Conservation (phyloP, 805 yeast species). For the Metschnikowia reukaufii region DNA sequence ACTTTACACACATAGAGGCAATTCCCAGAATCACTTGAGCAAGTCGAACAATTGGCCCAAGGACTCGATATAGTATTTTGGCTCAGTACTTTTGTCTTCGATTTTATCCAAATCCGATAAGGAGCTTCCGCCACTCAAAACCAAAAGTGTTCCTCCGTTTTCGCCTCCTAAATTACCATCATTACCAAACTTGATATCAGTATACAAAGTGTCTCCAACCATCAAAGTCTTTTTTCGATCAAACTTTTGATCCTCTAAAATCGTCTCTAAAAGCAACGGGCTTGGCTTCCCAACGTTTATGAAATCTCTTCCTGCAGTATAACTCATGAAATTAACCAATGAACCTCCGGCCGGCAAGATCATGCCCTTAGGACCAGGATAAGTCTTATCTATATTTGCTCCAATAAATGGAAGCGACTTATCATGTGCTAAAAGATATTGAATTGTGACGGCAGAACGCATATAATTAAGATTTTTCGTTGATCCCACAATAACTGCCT, state of each 20-base stretch:
- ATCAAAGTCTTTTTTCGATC: conserved; percentile 31
- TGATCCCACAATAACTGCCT: conserved; percentile 42
- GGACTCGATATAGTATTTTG: conserved; percentile 32
- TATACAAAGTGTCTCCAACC: conserved; percentile 45
- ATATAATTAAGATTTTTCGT: conserved; percentile 38
- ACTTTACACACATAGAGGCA: too few relatives aligned
- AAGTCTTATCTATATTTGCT: conserved; percentile 40
- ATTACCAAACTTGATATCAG: conserved; percentile 45
- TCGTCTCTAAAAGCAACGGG: conserved; percentile 28
- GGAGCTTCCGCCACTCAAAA: conserved; percentile 39
- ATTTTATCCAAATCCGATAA: conserved; percentile 23
- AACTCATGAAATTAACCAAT: conserved; percentile 38
- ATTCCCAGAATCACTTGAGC: conserved; percentile 4
- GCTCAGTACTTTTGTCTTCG: conserved; percentile 23
- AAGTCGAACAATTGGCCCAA: conserved; percentile 29
- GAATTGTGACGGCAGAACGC: conserved; percentile 38
- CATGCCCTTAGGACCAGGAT: conserved; percentile 40
- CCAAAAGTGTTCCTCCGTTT: conserved; percentile 32
- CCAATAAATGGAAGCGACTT: conserved; percentile 39
- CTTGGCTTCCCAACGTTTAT: conserved; percentile 43
- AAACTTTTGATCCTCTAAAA: conserved; percentile 29
- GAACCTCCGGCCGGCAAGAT: conserved; percentile 44
- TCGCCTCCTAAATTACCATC: conserved; percentile 37
- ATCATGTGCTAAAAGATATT: conserved; percentile 34
- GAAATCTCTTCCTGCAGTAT: conserved; percentile 33